phyloP scores from a whole-genome alignment of 2,329 filamentous ascomycete genomes.

The Aspergillus piperis region DNA sequence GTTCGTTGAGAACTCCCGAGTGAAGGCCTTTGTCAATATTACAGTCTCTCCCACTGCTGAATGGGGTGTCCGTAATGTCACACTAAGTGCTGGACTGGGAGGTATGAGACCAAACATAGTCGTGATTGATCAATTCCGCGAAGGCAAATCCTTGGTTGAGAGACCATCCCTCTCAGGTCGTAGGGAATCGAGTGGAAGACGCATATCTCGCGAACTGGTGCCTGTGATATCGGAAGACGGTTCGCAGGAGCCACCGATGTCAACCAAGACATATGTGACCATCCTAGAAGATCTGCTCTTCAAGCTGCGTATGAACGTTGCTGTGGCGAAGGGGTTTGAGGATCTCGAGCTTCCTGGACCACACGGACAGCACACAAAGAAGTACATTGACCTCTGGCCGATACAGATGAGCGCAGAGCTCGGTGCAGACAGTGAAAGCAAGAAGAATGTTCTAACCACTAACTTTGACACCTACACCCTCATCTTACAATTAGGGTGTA shows the following conservation, averaged over 20 bases:
- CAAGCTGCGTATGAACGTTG: slow-evolving; percentile 78
- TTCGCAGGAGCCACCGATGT: slow-evolving; percentile 67
- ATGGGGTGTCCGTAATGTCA: slow-evolving; percentile 82
- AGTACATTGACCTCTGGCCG: slow-evolving; percentile 85
- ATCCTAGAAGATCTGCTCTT: slow-evolving; percentile 80
- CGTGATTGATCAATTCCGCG: slow-evolving; percentile 73
- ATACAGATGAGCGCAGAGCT: slow-evolving; percentile 92
- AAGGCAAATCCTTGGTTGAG: slow-evolving; percentile 58
- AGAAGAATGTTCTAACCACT: slow-evolving; percentile 70
- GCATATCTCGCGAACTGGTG: slow-evolving; percentile 15
- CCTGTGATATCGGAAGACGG: slow-evolving; percentile 62
- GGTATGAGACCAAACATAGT: slow-evolving; percentile 90
- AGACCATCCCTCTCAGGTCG: slow-evolving; percentile 53
- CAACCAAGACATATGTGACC: slow-evolving; percentile 73
- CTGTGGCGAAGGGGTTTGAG: slow-evolving; percentile 79
- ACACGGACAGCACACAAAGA: slow-evolving; percentile 63
- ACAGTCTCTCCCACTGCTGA: slow-evolving; percentile 79
- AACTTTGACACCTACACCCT: slow-evolving; percentile 90
- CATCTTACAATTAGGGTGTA: slow-evolving; percentile 84
- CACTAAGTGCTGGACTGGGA: slow-evolving; percentile 77
- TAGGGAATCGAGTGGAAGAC: slow-evolving; percentile 25
- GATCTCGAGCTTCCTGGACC: slow-evolving; percentile 69
- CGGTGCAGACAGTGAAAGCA: slow-evolving; percentile 63
- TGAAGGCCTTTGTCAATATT: slow-evolving; percentile 88
- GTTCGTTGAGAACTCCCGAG: slow-evolving; percentile 81